Conservation (phyloP, 768 basidiomycete species). For the Udeniomyces megalosporus region DNA sequence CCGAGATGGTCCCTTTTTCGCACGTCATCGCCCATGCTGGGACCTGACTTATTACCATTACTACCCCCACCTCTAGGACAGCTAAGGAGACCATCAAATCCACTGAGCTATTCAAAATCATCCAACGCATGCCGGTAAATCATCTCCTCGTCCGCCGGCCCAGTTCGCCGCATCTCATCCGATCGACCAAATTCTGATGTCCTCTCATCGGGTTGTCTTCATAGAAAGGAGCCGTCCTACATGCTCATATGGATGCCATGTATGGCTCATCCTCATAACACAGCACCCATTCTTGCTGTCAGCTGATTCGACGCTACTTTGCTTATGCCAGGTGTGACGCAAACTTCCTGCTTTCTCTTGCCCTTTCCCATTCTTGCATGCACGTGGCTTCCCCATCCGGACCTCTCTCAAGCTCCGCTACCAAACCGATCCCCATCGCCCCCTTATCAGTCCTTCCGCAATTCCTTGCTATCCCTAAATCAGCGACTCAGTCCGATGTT, state of each 20-base stretch:
- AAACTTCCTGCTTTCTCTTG: slow-evolving; percentile 38
- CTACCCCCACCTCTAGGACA: slow-evolving; percentile 18
- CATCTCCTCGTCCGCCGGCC: neutral
- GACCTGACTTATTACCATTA: too few species aligned
- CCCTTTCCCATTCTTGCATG: slow-evolving; percentile 43
- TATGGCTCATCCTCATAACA: slow-evolving; percentile 33
- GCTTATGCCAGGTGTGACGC: slow-evolving; percentile 21
- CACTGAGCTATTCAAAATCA: slow-evolving; percentile 46
- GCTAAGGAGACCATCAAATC: slow-evolving; percentile 43
- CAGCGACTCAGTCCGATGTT: slow-evolving; percentile 15
- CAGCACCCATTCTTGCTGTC: too few species aligned
- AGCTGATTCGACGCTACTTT: neutral
- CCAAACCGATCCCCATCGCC: slow-evolving; percentile 34
- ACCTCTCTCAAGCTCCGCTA: slow-evolving; percentile 32
- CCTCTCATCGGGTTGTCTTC: too few species aligned
- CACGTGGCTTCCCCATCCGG: slow-evolving; percentile 39
- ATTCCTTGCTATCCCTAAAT: slow-evolving; percentile 37
- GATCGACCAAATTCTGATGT: too few species aligned
- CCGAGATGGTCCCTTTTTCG: neutral
- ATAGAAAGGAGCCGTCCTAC: slow-evolving; percentile 54
- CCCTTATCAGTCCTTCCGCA: slow-evolving; percentile 38
- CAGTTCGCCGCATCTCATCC: neutral
- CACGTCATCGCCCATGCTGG: too few species aligned
- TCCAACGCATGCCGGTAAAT: slow-evolving; percentile 53
- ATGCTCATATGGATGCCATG: slow-evolving; percentile 59